Conservation (phyloP, 1,284 basidiomycete species). For the Ceratobasidium sp. region DNA sequence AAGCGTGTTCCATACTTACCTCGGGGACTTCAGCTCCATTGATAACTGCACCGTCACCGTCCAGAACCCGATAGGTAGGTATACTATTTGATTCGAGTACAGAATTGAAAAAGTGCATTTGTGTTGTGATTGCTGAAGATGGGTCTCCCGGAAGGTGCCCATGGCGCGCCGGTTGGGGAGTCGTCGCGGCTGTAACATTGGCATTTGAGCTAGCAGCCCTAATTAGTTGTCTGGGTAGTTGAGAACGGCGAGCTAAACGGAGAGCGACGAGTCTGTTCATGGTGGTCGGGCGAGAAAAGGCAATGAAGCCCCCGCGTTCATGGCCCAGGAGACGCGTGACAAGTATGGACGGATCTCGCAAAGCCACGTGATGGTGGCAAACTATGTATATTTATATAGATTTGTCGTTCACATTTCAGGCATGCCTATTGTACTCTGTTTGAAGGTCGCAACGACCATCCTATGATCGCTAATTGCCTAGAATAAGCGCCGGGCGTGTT, state of each 20-base stretch:
- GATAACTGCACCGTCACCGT: conserved; percentile 74
- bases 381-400: too few relatives aligned
- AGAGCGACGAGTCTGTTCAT: conserved; percentile 31
- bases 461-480: too few relatives aligned
- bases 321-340: conserved; percentile 21
- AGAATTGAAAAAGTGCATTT: conserved; percentile 78
- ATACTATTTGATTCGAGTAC: conserved; percentile 69
- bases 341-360: conserved; percentile 23
- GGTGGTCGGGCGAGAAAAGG: conserved; percentile 9
- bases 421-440: conserved; percentile 23
- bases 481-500: too few relatives aligned
- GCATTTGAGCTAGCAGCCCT: conserved; percentile 13
- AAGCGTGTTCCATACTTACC: conserved; percentile 49
- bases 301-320: not conserved
- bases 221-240: conserved; percentile 1
- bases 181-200: conserved; percentile 6
- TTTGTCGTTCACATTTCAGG: conserved; percentile 13
- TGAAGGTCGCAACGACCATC: conserved; percentile 24
- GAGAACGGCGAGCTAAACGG: conserved; percentile 31
- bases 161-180: conserved; percentile 44
- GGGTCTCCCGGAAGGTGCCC: conserved; percentile 65
- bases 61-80: conserved; percentile 82
- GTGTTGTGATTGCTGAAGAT: conserved; percentile 67
- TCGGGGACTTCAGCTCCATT: conserved; percentile 77
- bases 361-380: conserved; percentile 16